Evolutionary conservation across 331 rosid species (phyloP), one percentile per base, ranked within the genome.

Genomic region (Rosa hybrid): DNA sequence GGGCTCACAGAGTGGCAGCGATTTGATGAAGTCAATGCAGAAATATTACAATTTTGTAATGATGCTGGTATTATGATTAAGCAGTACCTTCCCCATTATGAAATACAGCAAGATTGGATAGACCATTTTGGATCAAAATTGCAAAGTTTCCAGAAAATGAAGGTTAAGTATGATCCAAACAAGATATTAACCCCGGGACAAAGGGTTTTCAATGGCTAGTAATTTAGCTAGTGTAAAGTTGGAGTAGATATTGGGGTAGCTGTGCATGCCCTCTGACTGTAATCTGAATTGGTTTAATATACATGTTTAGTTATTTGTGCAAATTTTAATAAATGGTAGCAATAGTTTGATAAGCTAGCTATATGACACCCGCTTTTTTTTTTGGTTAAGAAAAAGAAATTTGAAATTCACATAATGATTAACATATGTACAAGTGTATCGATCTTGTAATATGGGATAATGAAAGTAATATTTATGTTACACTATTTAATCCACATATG

Each of bases 111-210:
- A 44, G 83, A 90, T 69, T 93, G 99, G 99, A 41, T 18, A 12
- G 4, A 77, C 39, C 97, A 93, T 11, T 92, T 84, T 82, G 99
- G 97, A 11, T 49, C 80, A 59, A 91, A 95, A 80, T 95, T 94
- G 98, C 44, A 50, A n/a, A 7, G 3, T 30, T 91, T 92, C 74
- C 34, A 63, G 13, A 21, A 51, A 12, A 86, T 87, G 84, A 95
- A 95, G 86, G 14, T 5, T 63, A 41, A 44, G 69, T 92, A 84
- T 82, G 99, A 95, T 80, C 99, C 99, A 16, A 86, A 87, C 10
- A 75, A 70, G 74, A 84, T 92, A 77, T 71, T 95, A 67, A 81
- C 98, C 14, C 97, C 98, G 0, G 99, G 98, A 64, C 99, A 95
- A 77, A 81, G 82, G 76, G 88, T 95, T 84, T 92, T 92, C 82